These are phyloP conservation scores for Dactylorhiza incarnata DNA, from an alignment of 106 monocot genomes.

Conservation along the genomic window DNA sequence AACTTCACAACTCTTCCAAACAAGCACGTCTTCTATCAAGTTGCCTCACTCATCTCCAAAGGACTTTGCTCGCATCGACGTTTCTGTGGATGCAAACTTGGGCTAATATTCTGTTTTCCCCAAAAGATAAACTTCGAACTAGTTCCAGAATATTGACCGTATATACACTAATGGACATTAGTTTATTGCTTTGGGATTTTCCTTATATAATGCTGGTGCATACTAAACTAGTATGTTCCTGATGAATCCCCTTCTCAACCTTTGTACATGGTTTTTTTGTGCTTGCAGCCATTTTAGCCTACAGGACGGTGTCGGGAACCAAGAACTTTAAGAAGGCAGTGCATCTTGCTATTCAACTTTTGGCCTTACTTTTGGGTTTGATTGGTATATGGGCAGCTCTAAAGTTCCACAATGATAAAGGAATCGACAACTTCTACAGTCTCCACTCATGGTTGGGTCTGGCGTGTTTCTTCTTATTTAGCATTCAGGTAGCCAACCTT, in stretches of 20 bases:
- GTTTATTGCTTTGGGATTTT: background rate
- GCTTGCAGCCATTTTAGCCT: conserved; percentile 73
- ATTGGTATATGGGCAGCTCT: conserved; percentile 85
- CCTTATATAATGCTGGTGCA: background rate
- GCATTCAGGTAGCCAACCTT: conserved; percentile 46
- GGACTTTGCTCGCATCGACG: background rate
- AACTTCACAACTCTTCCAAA: no score
- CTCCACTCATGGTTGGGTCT: conserved; percentile 96
- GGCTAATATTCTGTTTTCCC: background rate
- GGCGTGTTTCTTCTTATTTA: conserved; percentile 55
- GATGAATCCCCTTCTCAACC: background rate
- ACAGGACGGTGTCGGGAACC: conserved; percentile 77
- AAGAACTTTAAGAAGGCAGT: conserved; percentile 78
- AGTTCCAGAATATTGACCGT: background rate
- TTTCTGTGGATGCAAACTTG: background rate
- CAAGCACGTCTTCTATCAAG: background rate
- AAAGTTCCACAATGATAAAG: conserved; percentile 96
- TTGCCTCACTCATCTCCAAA: background rate
- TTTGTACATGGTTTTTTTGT: background rate
- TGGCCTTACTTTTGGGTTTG: conserved; percentile 59
- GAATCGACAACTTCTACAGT: conserved; percentile 93
- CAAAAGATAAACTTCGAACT: background rate
- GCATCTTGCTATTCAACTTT: conserved; percentile 66
- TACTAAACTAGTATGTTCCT: background rate
- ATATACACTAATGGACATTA: background rate